phyloP scores from a whole-genome alignment of 352 stramenopile species.

The Pythium periplocum region DNA sequence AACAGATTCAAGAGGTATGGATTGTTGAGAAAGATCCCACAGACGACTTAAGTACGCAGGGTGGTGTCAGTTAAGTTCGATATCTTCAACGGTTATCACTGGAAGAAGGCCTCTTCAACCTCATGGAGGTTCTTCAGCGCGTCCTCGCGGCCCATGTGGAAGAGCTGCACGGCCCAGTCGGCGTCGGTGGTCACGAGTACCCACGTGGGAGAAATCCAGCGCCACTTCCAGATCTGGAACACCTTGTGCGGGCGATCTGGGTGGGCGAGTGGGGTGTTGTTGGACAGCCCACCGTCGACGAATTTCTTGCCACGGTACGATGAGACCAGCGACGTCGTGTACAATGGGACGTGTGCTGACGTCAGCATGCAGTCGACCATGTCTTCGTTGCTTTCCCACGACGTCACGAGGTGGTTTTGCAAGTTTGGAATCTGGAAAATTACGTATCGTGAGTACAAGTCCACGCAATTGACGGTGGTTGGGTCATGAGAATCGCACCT shows the following conservation, averaged over 20 bases:
- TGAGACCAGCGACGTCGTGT: slow-evolving; percentile 59
- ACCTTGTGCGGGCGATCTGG: slow-evolving; percentile 58
- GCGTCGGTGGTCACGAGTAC: slow-evolving; percentile 70
- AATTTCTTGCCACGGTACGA: slow-evolving; percentile 67
- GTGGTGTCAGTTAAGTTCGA: no score
- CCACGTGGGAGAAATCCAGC: slow-evolving; percentile 71
- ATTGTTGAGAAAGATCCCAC: no score
- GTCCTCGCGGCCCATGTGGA: slow-evolving; percentile 75
- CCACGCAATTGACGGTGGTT: not conserved
- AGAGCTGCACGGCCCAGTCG: slow-evolving; percentile 68
- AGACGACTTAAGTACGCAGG: no score
- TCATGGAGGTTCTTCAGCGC: slow-evolving; percentile 61
- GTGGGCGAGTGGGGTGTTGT: slow-evolving; percentile 58
- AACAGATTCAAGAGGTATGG: no score
- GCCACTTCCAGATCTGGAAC: slow-evolving; percentile 84
- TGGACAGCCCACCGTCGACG: slow-evolving; percentile 69
- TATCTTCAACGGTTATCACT: not conserved
- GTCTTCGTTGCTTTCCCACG: slow-evolving; percentile 73
- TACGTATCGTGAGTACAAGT: not conserved
- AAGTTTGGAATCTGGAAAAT: slow-evolving; percentile 32
- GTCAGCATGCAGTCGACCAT: slow-evolving; percentile 81
- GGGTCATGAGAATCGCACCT: slow-evolving; percentile 16
- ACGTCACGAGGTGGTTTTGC: slow-evolving; percentile 66
- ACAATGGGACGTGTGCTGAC: slow-evolving; percentile 65
- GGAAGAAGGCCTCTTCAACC: slow-evolving; percentile 56